Percentiles rank a stretch among this genome's conserved stretches.
phyloP scores from a whole-genome alignment of 1,284 basidiomycete species.

The Jaminaea rosea region DNA sequence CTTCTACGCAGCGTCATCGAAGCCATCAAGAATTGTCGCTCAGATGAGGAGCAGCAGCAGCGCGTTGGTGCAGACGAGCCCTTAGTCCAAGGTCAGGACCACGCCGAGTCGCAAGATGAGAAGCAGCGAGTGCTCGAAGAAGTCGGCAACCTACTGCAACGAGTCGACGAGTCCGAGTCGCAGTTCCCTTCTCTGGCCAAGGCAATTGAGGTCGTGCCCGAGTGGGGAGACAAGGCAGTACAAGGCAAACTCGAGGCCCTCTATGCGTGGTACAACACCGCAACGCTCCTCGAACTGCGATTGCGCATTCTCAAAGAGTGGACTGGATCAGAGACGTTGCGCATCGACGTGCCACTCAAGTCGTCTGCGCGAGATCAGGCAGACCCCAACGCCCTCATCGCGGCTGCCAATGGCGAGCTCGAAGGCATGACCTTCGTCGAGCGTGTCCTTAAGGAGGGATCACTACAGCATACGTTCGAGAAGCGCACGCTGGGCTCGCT shows the following conservation, averaged over 20 bases:
- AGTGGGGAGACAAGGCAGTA: conserved; percentile 28
- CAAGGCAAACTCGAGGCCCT: conserved; percentile 37
- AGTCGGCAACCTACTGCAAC: conserved; percentile 25
- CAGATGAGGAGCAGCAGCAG: conserved; percentile 47
- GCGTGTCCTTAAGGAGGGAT: conserved; percentile 88
- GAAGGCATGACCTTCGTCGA: conserved; percentile 64
- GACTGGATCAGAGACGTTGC: conserved; percentile 37
- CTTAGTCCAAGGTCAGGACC: background rate
- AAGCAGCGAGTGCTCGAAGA: conserved; percentile 21
- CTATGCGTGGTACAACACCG: conserved; percentile 43
- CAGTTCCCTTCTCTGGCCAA: conserved; percentile 40
- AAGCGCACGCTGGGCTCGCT: conserved; percentile 82
- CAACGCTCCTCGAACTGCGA: conserved; percentile 31
- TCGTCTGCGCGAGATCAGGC: background rate
- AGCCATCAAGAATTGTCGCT: conserved; percentile 68
- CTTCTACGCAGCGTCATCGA: conserved; percentile 73
- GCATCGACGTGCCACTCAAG: conserved; percentile 16
- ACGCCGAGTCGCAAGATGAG: background rate
- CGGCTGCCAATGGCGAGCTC: conserved; percentile 6
- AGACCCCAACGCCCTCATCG: background rate
- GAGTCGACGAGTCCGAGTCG: conserved; percentile 36
- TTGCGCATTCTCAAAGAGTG: conserved; percentile 37
- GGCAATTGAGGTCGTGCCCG: conserved; percentile 29
- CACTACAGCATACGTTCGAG: conserved; percentile 85
- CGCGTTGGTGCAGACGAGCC: background rate